Evolutionary conservation across 108 stramenopile genomes (phyloP), one percentile per base, ranked within the genome.

Genomic region (Chaetoceros tenuissimus): DNA sequence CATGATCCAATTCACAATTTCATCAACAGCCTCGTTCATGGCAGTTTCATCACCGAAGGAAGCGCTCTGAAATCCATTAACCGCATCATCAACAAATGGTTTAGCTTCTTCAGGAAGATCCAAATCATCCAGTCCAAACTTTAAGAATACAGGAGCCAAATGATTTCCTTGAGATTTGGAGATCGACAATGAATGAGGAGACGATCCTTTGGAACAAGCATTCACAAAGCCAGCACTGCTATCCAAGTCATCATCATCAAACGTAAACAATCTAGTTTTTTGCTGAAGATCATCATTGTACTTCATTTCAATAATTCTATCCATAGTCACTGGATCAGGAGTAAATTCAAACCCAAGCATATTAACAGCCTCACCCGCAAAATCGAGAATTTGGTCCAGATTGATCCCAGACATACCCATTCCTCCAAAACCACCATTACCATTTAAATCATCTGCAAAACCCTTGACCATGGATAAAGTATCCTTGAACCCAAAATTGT

Each of bases 241-340:
- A 59, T 91, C 85, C 43, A 91, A 57, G 21, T 67, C 70, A 46
- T 91, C 89, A 24, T 85, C 77, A 28, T 82, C 89, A 61, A 90
- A 81, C 19, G 69, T 63, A 71, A 91, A 91, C 30, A 91, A 28
- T 55, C 85, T 52, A 10, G 76, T 85, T 53, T 83, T 84, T 3
- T 59, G 27, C 65, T 81, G 62, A 10, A 75, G 45, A 3, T 63
- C 56, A 7, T 71, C 75, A 49, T 78, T 72, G 57, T 75, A 91
- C 48, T 84, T 84, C 22, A 70, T 40, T 24, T 57, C 57, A 31
- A 86, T 62, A n/a, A 90, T 67, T 25, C 77, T 69, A 31, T 84
- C 66, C 40, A 77, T 84, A 46, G 86, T 82, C 3, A 25, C 22
- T 0, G 89, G 62, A 43, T 60, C 68, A 0, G 89, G 89, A 1